Evolutionary conservation across 257 asterid species (phyloP).

Genomic region (Galeopsis tetrahit): DNA sequence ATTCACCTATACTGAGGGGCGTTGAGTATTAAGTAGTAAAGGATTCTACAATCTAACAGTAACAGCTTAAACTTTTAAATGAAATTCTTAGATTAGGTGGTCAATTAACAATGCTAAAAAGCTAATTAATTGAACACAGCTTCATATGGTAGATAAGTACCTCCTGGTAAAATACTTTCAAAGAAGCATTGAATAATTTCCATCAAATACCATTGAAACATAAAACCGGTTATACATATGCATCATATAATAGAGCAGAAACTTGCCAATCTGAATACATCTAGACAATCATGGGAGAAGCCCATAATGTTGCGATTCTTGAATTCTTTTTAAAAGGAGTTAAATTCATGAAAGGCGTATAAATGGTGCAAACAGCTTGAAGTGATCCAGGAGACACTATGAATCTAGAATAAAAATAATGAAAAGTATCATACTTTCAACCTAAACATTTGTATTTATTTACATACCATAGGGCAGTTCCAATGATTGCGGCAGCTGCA

Average conservation of each 20-base stretch:
- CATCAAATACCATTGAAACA: neutral
- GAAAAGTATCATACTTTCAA: neutral
- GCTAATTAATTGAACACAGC: conserved; percentile 17
- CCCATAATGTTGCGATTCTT: conserved; percentile 1
- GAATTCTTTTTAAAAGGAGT: neutral
- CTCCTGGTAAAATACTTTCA: conserved; percentile 6
- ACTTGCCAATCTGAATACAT: neutral
- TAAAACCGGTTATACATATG: neutral
- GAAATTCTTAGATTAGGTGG: neutral
- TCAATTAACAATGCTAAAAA: conserved; percentile 6
- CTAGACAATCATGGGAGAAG: conserved; percentile 13
- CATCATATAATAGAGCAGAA: conserved; percentile 15
- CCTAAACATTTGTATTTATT: conserved; percentile 21
- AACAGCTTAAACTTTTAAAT: conserved; percentile 4
- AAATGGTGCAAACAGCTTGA: neutral
- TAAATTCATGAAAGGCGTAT: neutral
- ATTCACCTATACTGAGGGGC: neutral
- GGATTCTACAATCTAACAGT: neutral
- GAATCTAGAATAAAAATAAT: conserved; percentile 12
- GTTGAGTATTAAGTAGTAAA: neutral
- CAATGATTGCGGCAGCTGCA: conserved; percentile 42
- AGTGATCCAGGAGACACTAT: conserved; percentile 15
- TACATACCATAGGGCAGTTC: conserved; percentile 51
- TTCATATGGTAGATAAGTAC: conserved; percentile 10
- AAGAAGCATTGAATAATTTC: conserved; percentile 1